phyloP scores from a whole-genome alignment of 176 grass and related monocot species.

The Paspalum vaginatum region DNA sequence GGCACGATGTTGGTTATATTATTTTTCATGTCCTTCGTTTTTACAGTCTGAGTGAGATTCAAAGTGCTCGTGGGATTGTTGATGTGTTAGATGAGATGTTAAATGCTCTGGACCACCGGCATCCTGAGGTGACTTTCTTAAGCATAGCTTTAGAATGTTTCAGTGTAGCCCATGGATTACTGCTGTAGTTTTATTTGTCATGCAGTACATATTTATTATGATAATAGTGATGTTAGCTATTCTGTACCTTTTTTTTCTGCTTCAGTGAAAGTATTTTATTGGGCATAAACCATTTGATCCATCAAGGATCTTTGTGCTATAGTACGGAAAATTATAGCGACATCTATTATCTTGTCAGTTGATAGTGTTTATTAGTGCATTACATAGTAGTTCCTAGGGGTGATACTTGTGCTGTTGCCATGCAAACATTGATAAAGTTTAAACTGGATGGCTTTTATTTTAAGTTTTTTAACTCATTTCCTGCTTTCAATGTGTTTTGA shows the following conservation, averaged over 20 bases:
- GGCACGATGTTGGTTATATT: conserved; percentile 18
- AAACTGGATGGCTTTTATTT: conserved; percentile 1
- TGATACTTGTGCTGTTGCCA: background rate
- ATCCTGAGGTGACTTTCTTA: conserved; percentile 71
- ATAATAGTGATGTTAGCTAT: conserved; percentile 10
- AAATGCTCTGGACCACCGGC: conserved; percentile 86
- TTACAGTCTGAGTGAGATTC: conserved; percentile 82
- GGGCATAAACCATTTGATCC: conserved; percentile 14
- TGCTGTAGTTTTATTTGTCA: background rate
- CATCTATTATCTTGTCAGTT: conserved; percentile 1
- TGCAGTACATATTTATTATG: conserved; percentile 17
- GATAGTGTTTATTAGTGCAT: background rate
- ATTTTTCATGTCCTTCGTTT: conserved; percentile 37
- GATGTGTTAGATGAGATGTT: conserved; percentile 94
- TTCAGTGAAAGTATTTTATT: background rate
- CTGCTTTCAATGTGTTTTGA: background rate
- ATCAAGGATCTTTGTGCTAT: background rate
- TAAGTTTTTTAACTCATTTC: background rate
- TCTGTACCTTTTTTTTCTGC: background rate
- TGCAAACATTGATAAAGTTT: conserved; percentile 10
- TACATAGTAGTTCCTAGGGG: conserved; percentile 15
- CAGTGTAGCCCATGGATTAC: background rate
- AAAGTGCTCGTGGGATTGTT: conserved; percentile 92
- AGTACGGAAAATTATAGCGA: background rate
- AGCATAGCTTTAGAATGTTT: conserved; percentile 2